Conservation (phyloP, 176 grass and related monocot genomes). For the Canna indica region DNA sequence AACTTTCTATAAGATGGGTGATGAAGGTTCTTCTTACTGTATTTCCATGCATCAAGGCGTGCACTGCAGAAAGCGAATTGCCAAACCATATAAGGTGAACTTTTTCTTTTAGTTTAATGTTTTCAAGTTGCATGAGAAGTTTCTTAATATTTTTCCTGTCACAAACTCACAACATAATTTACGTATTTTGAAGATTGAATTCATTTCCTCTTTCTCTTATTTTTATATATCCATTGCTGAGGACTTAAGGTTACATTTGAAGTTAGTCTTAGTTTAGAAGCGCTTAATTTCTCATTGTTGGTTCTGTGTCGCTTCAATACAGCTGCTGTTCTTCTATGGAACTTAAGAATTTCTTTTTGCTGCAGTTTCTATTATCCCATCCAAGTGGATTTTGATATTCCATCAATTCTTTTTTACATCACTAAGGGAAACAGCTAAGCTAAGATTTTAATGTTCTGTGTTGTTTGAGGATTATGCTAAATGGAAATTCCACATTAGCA, state of each 20-base stretch:
- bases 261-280: no score
- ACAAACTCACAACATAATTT: background rate
- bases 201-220: background rate
- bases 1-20: conserved; percentile 84
- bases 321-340: no score
- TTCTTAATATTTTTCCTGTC: background rate
- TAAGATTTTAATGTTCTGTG: background rate
- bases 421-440: background rate
- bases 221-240: background rate
- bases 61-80: conserved; percentile 62
- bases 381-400: no score
- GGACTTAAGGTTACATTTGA: background rate
- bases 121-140: background rate
- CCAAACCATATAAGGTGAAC: conserved; percentile 72
- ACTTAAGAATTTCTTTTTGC: no score
- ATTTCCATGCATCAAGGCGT: conserved; percentile 89
- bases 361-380: no score
- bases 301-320: no score
- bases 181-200: background rate
- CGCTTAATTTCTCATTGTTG: no score
- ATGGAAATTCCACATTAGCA: no score
- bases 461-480: no score
- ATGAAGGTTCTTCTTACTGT: conserved; percentile 89
- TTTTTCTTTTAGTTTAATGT: background rate
- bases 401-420: background rate